Conservation (phyloP, 2,329 filamentous ascomycete species). For the Aspergillus novoparasiticus region DNA sequence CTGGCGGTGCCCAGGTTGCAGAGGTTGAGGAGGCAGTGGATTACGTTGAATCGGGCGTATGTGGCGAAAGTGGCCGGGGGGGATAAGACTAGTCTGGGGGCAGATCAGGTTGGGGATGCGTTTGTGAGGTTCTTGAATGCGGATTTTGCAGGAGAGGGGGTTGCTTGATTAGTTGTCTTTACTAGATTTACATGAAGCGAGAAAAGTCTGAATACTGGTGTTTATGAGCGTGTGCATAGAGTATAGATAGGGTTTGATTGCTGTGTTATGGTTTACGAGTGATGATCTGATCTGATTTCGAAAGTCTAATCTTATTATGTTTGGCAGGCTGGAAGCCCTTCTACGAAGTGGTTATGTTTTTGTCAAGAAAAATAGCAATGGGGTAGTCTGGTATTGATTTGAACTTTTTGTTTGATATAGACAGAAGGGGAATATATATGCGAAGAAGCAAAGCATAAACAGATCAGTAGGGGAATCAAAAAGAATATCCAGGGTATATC, state of each 20-base stretch:
- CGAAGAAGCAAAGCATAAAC: conserved; percentile 1
- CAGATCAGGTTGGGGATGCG: conserved; percentile 43
- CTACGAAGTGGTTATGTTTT: not conserved
- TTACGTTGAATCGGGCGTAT: conserved; percentile 48
- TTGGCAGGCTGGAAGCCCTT: not conserved
- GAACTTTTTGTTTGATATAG: not conserved
- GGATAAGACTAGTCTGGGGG: conserved; percentile 32
- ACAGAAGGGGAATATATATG: not conserved
- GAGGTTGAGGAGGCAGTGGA: conserved; percentile 49
- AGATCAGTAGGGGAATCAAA: not conserved
- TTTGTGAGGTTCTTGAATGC: conserved; percentile 51
- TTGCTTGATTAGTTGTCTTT: not conserved
- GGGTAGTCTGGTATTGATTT: not conserved
- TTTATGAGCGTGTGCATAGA: not conserved
- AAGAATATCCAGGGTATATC: conserved; percentile 1
- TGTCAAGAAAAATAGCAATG: not conserved
- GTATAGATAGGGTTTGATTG: not conserved
- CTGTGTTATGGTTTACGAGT: not conserved
- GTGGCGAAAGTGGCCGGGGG: conserved; percentile 24
- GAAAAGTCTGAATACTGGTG: not conserved
- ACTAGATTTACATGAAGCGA: not conserved
- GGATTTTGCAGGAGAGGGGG: conserved; percentile 40
- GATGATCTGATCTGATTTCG: not conserved
- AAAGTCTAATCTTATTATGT: not conserved
- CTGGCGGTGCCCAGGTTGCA: conserved; percentile 47